Evolutionary conservation across 2,329 filamentous ascomycete genomes (phyloP), one percentile per base, ranked within the genome.

Genomic region (Aureobasidium musti): DNA sequence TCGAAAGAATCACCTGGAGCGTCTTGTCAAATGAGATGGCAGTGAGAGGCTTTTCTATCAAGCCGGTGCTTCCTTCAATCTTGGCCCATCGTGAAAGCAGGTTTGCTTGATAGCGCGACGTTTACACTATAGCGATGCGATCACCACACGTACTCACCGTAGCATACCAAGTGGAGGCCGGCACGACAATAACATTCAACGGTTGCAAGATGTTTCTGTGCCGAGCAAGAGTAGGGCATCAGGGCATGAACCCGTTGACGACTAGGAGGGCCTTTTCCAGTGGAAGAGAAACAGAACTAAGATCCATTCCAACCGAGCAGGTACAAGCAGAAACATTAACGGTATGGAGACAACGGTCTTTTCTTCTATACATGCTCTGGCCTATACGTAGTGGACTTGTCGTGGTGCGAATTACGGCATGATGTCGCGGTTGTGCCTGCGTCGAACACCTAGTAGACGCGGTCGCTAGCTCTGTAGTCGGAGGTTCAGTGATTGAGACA

Each of bases 71-170:
- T 26, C 49, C 30, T 37, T 37, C 43, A 17, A 37, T 35, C 30
- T 28, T 33, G 10, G 30, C 30, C 14, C 30, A 49, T 47, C 43
- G 5, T 33, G 21, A 43, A 23, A 47, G 43, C 30, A 61, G 5
- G 41, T n/a, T 61, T 37, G 57, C 41, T 37, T n/a, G 30, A 61
- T 61, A 61, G 41, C 43, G 57, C 57, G 57, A 61, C 57, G 57
- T 61, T 61, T 37, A 33, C 19, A 28, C 33, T 33, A 37, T 11
- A 50, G n/a, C 37, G 30, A 37, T 61, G 26, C 17, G 39, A 33
- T 59, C 54, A 39, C 39, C 21, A 33, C 33, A 33, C 23, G 39
- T 59, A 23, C 56, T 33, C 26, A 59, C 39, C 13, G 11, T 47
- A 21, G 26, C n/a, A 49, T n/a, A 37, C 28, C 41, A 61, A 61